These are phyloP conservation scores for Perkinsus marinus DNA, from an alignment of 169 alveolate species.

Conservation along the genomic window DNA sequence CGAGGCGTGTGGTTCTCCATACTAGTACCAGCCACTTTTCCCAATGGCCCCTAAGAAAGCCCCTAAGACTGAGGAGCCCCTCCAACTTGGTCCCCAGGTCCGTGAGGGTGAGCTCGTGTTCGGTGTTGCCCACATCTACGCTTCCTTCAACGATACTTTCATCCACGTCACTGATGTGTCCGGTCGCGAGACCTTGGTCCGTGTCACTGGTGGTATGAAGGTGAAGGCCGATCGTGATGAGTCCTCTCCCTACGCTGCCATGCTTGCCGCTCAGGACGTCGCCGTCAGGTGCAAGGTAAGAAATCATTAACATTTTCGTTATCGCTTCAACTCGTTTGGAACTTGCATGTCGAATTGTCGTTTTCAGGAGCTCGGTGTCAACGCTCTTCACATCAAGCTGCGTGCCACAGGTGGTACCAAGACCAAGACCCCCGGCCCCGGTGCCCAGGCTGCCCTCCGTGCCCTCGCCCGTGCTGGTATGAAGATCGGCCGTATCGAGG, in stretches of 20 bases:
- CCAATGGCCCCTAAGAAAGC: slow-evolving; percentile 12
- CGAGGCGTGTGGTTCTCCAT: too few species aligned
- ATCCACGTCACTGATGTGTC: slow-evolving; percentile 97
- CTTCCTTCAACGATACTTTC: slow-evolving; percentile 98
- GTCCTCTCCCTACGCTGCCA: slow-evolving; percentile 99
- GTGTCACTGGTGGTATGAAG: slow-evolving; percentile 99
- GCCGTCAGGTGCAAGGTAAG: slow-evolving; percentile 75
- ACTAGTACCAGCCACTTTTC: too few species aligned
- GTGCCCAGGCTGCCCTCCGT: slow-evolving; percentile 98
- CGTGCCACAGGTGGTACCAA: slow-evolving; percentile 96
- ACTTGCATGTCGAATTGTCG: too few species aligned
- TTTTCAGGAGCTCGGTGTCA: slow-evolving; percentile 82
- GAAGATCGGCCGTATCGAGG: slow-evolving; percentile 98
- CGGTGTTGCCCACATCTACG: slow-evolving; percentile 97
- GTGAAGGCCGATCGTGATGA: slow-evolving; percentile 98
- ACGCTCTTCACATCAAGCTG: slow-evolving; percentile 94
- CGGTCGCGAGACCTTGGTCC: slow-evolving; percentile 96
- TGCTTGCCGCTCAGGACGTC: slow-evolving; percentile 98
- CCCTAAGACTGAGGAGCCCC: slow-evolving; percentile 30
- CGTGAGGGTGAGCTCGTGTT: slow-evolving; percentile 82
- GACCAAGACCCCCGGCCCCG: slow-evolving; percentile 98
- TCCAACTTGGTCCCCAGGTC: slow-evolving; percentile 56
- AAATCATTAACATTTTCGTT: too few species aligned
- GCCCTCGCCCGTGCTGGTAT: slow-evolving; percentile 98
- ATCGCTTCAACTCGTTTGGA: too few species aligned